Evolutionary conservation across 495 filamentous ascomycete genomes (phyloP).

Genomic region (Penicillium riverlandense): DNA sequence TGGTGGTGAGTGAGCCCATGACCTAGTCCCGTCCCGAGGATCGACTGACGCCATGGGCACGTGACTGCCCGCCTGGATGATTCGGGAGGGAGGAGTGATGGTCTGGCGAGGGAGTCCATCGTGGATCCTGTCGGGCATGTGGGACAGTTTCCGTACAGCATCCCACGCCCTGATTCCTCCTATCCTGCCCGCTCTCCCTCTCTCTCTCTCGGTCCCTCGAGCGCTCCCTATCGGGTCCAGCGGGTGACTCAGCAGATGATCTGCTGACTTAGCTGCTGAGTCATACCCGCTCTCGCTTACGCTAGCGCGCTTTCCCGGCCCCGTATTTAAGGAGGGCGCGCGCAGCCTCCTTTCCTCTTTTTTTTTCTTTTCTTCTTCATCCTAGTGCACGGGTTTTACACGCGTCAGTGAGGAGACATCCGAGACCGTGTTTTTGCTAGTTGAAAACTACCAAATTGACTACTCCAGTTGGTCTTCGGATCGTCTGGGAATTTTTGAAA

Average conservation of each 20-base stretch:
- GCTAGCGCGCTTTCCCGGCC: constrained; percentile 14
- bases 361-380: constrained; percentile 41
- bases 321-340: constrained; percentile 13
- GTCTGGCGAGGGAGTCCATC: too few species aligned
- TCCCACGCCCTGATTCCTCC: too few species aligned
- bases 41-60: constrained; percentile 12
- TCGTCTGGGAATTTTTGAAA: constrained; percentile 47
- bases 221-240: too few species aligned
- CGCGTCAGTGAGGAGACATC: constrained; percentile 52
- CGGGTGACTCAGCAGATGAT: too few species aligned
- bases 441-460: constrained; percentile 53
- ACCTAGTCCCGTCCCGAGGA: constrained; percentile 4
- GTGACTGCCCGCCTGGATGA: constrained; percentile 3
- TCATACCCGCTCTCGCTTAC: constrained; percentile 21
- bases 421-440: constrained; percentile 54
- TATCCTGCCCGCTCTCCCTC: too few species aligned
- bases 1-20: neutral
- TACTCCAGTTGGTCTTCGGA: constrained; percentile 36
- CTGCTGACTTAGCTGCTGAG: neutral
- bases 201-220: too few species aligned
- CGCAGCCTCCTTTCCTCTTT: constrained; percentile 10
- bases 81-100: too few species aligned
- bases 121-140: too few species aligned
- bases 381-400: constrained; percentile 51
- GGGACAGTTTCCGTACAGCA: too few species aligned